Percentiles rank a stretch among this genome's conserved stretches.
Evolutionary conservation across 83 land plant genomes (phyloP).

Genomic region (Thuja plicata): DNA sequence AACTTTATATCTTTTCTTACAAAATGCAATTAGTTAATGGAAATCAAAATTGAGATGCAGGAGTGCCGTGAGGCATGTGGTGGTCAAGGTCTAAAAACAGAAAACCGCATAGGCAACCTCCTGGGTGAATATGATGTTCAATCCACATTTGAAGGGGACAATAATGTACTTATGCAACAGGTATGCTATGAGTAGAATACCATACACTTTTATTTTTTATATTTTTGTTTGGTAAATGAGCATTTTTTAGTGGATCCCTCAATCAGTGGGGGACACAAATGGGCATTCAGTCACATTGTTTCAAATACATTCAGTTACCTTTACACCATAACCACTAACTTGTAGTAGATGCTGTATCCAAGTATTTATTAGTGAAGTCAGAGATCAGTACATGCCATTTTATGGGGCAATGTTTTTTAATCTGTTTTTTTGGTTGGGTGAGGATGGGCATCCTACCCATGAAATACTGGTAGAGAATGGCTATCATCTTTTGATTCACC

Average conservation of each 20-base stretch:
- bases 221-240: not conserved
- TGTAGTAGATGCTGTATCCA: too few relatives aligned
- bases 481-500: too few relatives aligned
- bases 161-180: slow-evolving; percentile 91
- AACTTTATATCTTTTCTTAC: not conserved
- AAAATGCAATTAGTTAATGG: not conserved
- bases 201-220: not conserved
- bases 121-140: slow-evolving; percentile 94
- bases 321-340: not conserved
- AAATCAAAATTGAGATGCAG: slow-evolving; percentile 38
- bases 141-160: slow-evolving; percentile 93
- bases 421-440: too few relatives aligned
- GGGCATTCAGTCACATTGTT: not conserved
- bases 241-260: not conserved
- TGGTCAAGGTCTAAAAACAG: slow-evolving; percentile 95
- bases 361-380: too few relatives aligned
- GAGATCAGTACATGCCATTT: too few relatives aligned
- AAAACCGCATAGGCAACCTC: slow-evolving; percentile 81
- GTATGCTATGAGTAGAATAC: slow-evolving; percentile 19
- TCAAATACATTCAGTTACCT: not conserved
- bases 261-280: not conserved
- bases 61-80: slow-evolving; percentile 99
- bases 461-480: too few relatives aligned
- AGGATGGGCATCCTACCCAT: too few relatives aligned
- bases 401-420: too few relatives aligned